These are phyloP conservation scores for Pontederia paniculata DNA, from an alignment of 176 grass and related monocot species.

Conservation along the genomic window DNA sequence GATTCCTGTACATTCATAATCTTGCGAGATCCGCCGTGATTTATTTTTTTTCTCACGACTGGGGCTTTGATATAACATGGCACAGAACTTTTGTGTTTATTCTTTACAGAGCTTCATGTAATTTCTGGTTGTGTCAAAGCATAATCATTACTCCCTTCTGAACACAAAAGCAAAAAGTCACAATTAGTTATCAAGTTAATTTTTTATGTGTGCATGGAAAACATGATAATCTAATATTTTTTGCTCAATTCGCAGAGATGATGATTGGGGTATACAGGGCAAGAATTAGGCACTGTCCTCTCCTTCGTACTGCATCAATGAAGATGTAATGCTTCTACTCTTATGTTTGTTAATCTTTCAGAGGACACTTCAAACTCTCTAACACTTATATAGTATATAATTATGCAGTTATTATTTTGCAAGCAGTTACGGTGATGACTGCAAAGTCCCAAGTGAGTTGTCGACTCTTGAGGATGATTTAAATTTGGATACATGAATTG, in stretches of 20 bases:
- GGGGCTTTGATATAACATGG: too few relatives aligned
- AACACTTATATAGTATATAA: background rate
- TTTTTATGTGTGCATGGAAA: conserved; percentile 1
- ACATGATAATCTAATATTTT: conserved; percentile 15
- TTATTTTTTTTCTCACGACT: too few relatives aligned
- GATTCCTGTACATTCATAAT: too few relatives aligned
- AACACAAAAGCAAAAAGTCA: too few relatives aligned
- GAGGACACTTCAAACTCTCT: background rate
- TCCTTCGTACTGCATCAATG: conserved; percentile 83
- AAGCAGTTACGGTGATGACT: conserved; percentile 59
- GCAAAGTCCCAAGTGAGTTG: conserved; percentile 62
- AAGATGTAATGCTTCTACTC: conserved; percentile 69
- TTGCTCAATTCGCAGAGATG: conserved; percentile 44
- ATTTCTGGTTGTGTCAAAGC: too few relatives aligned
- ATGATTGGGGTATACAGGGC: conserved; percentile 67
- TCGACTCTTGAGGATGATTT: conserved; percentile 44
- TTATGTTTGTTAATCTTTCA: conserved; percentile 5
- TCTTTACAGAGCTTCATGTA: too few relatives aligned
- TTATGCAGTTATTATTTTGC: conserved; percentile 17
- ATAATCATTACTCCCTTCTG: too few relatives aligned
- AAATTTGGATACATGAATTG: conserved; percentile 81
- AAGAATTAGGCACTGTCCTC: conserved; percentile 67
- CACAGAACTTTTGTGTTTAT: too few relatives aligned
- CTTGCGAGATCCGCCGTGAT: too few relatives aligned
- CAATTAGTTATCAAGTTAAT: too few relatives aligned